Base-by-base conservation (phyloP, 2,329 filamentous ascomycete genomes). In the Colletotrichum trifolii region DNA sequence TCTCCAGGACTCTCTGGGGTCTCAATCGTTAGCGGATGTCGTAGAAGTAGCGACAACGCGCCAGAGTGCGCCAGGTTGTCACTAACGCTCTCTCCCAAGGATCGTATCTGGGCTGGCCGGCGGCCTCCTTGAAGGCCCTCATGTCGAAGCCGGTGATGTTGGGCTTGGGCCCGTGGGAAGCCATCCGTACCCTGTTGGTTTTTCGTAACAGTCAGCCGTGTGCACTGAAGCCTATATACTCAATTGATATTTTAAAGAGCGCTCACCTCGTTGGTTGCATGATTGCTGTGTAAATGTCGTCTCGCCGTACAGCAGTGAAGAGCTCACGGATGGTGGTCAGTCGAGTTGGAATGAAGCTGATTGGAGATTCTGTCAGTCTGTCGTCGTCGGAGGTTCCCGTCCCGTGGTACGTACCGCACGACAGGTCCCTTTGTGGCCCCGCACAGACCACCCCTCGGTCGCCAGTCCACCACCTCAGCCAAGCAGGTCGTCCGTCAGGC, bases 141-240 rank as follows among this genome's bases (percentile, higher is more conserved):
- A 93, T 86, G 83, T 96, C 91, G 86, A 98, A 98, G 81, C 95
- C 95, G 73, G 95, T 97, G 80, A 96, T 88, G 85, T 93, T 94
- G 76, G 87, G 85, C 82, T 86, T 85, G 72, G 79, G 78, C 75
- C 80, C 79, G 74, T 63, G 64, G 49, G 43, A 35, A 40, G 83
- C 81, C 74, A 83, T 82, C 74, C 85, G 81, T 78, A 87, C 80
- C 78, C 81, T 83, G 59, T 33, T 12, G 43, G 46, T 49, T 17
- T 36, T 34, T 6, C 42, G 35, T 7, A 11, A 8, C 35, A 33
- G 15, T 65, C 8, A 46, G 62, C 34, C 17, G 42, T 38, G 42
- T 45, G 12, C 8, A 42, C 38, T n/a, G 36, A 11, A 35, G n/a
- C 6, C 15, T 8, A 6, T 10, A 6, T 8, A 36, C 3, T 47